These are phyloP conservation scores for Condylostoma magnum DNA, from an alignment of 169 alveolate genomes.

Conservation along the genomic window DNA sequence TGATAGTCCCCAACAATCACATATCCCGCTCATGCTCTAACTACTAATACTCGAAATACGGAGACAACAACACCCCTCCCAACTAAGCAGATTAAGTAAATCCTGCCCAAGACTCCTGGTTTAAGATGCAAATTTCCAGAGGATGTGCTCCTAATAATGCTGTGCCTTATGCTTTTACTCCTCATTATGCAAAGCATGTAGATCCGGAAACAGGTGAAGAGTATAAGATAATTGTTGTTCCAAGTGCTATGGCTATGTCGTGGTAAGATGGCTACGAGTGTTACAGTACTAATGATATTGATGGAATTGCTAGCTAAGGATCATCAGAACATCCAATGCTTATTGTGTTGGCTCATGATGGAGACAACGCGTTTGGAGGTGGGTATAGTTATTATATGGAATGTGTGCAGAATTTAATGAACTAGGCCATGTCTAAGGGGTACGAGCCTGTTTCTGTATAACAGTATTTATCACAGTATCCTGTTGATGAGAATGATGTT, in stretches of 20 bases:
- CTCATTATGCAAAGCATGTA: slow-evolving; percentile 21
- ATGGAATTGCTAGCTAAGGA: background rate
- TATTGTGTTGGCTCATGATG: slow-evolving; percentile 24
- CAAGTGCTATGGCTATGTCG: slow-evolving; percentile 31
- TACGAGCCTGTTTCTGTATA: slow-evolving; percentile 16
- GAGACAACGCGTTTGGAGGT: slow-evolving; percentile 34
- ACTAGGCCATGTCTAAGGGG: background rate
- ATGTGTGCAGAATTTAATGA: slow-evolving; percentile 2
- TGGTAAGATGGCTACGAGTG: slow-evolving; percentile 26
- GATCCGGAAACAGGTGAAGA: slow-evolving; percentile 22
- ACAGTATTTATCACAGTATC: slow-evolving; percentile 18
- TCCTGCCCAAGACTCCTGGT: slow-evolving; percentile 29
- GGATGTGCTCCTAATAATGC: slow-evolving; percentile 26
- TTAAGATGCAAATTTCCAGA: slow-evolving; percentile 13
- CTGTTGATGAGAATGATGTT: slow-evolving; percentile 18
- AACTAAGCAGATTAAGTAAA: slow-evolving; percentile 25
- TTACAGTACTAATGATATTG: slow-evolving; percentile 14
- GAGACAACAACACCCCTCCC: slow-evolving; percentile 32
- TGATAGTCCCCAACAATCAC: slow-evolving; percentile 21
- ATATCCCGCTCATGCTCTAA: slow-evolving; percentile 12
- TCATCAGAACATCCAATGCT: slow-evolving; percentile 4
- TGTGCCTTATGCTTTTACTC: slow-evolving; percentile 12
- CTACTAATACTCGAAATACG: slow-evolving; percentile 4
- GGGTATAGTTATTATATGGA: slow-evolving; percentile 26
- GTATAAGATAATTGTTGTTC: slow-evolving; percentile 23